These are phyloP conservation scores for Penicillium coprophilum DNA, from an alignment of 495 filamentous ascomycete genomes.

Conservation along the genomic window DNA sequence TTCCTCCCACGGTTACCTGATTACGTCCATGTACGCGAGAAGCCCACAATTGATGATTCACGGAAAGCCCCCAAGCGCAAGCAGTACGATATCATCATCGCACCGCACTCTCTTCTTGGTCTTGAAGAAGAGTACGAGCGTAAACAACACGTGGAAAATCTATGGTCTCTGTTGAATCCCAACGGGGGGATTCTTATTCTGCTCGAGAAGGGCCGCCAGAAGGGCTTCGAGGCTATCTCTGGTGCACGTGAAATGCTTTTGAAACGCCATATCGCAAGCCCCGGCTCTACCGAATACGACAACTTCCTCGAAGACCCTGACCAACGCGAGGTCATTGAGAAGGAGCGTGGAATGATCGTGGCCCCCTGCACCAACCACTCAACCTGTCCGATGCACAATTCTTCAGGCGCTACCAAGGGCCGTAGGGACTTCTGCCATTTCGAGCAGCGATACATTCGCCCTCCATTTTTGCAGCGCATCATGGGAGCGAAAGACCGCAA, in stretches of 20 bases:
- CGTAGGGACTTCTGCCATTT: slow-evolving; percentile 93
- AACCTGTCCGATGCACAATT: slow-evolving; percentile 83
- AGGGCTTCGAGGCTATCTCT: slow-evolving; percentile 89
- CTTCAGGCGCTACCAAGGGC: slow-evolving; percentile 62
- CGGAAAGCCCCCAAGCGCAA: slow-evolving; percentile 61
- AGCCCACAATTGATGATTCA: slow-evolving; percentile 45
- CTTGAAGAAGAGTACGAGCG: slow-evolving; percentile 71
- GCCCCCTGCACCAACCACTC: slow-evolving; percentile 93
- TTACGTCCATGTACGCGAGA: slow-evolving; percentile 62
- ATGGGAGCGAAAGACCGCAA: slow-evolving; percentile 69
- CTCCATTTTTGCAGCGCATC: slow-evolving; percentile 76
- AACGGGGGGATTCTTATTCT: slow-evolving; percentile 85
- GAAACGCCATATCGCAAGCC: slow-evolving; percentile 69
- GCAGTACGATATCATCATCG: slow-evolving; percentile 85
- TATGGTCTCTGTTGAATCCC: slow-evolving; percentile 83
- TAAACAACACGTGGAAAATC: slow-evolving; percentile 73
- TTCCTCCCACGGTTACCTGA: slow-evolving; percentile 95
- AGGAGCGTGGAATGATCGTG: slow-evolving; percentile 86
- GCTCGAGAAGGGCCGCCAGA: slow-evolving; percentile 86
- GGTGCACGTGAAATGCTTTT: slow-evolving; percentile 76
- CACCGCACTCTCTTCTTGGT: slow-evolving; percentile 76
- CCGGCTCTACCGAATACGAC: slow-evolving; percentile 50
- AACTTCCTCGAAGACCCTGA: slow-evolving; percentile 38
- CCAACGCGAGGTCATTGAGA: slow-evolving; percentile 40
- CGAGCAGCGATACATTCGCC: slow-evolving; percentile 81